Evolutionary conservation across 306 rosid genomes (phyloP), one percentile per base, ranked within the genome.

Genomic region (Quercus glauca): DNA sequence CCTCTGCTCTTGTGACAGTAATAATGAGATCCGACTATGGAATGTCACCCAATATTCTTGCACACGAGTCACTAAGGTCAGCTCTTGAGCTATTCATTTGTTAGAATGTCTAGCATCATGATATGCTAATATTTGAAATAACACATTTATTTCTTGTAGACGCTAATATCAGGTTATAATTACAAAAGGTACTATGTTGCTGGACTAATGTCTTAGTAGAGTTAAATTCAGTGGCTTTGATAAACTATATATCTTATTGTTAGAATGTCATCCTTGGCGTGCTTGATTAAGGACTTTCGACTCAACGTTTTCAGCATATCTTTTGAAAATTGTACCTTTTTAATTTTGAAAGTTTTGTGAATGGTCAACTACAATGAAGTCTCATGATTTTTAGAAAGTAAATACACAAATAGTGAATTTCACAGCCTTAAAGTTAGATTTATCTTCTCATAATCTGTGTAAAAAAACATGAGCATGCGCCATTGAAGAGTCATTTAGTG

Each of bases 1-100:
- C 77, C 86, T 90, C 68, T 89, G 93, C 74, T 90, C 95, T 7
- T 87, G 95, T 13, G 95, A 89, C 78, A 71, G 72, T 52, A 75
- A 75, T 17, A 85, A 81, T 63, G 81, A 83, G 83, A 81, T 90
- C 43, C 85, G 90, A 55, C 31, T 81, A 11, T 92, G 97, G 97
- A 71, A 75, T 83, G 65, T 86, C 76, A 80, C 55, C 15, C 65
- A 52, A 63, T 11, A 80, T 73, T 49, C 35, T 35, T 86, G 90
- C 83, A 12, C 56, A 56, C 78, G 56, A 19, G 17, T 79, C 49
- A 76, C 78, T 26, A 83, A 84, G 97, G 94, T 92, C 80, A 73
- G 86, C 76, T 78, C 74, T 35, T 8, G 37, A 68, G 72, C 72
- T 19, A 76, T 80, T 37, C 73, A 64, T 73, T 35, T 80, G 52